Evolutionary conservation across 768 basidiomycete species (phyloP), one percentile per base, ranked within the genome.

Genomic region (Lyophyllum semitale): DNA sequence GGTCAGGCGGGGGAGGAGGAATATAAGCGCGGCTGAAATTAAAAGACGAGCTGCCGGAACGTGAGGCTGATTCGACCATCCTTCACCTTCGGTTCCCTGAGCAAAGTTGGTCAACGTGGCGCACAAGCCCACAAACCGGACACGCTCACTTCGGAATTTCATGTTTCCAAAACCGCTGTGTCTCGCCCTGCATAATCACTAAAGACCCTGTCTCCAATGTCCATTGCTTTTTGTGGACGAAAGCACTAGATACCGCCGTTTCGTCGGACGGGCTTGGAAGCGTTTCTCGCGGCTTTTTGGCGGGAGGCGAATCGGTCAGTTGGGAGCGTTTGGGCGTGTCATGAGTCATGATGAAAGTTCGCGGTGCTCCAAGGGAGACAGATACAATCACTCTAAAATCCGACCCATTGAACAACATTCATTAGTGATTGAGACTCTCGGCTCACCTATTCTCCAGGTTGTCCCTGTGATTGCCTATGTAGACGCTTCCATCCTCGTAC

Each of bases 141-240:
- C 33, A 11, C 25, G 18, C 63, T 46, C 43, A 69, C 70, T 63
- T 71, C 2, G 70, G 68, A 32, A 71, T 71, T 50, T 67, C 63
- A 33, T 71, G 70, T 49, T 71, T 71, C 70, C 70, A 71, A 43
- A 61, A 59, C n/a, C 41, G 55, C 49, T 71, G 70, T 0, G 70
- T 71, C 17, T 66, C 65, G 4, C 70, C 70, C 48, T 71, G 70
- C 70, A 71, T 71, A 17, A 71, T 63, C 15, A 71, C 63, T 23
- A 71, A 44, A 2, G 70, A 71, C 2, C 70, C 68, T 4, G 61
- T 35, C 3, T 57, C 57, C 9, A 71, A 58, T 1, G 52, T 51
- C 68, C 67, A 71, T 20, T 54, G 63, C 51, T 66, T 71, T 33
- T 50, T 57, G 20, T 27, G 42, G n/a, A 53, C 45, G 13, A 22